A percentile compares a stretch with the other conserved stretches of the same genome.
These are phyloP conservation scores for Aspergillus aculeatus DNA, from an alignment of 2,329 filamentous ascomycete species.

Conservation along the genomic window DNA sequence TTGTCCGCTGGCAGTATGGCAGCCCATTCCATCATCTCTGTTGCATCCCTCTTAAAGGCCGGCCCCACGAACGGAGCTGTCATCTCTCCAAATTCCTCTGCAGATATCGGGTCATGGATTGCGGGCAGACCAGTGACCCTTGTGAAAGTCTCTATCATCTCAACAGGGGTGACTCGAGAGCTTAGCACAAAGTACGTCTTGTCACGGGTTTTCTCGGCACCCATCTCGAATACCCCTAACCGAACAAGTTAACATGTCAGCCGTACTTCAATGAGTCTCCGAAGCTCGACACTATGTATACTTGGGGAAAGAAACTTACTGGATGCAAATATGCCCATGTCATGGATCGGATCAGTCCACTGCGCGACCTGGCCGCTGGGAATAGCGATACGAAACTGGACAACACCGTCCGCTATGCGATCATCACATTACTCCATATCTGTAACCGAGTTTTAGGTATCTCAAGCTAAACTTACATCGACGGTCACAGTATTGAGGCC, in stretches of 20 bases:
- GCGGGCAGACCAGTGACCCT: slow-evolving; percentile 10
- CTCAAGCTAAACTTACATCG: background rate
- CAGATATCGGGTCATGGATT: slow-evolving; percentile 11
- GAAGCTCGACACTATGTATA: background rate
- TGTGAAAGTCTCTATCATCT: slow-evolving; percentile 13
- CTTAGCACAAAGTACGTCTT: slow-evolving; percentile 16
- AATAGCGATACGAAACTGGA: slow-evolving; percentile 17
- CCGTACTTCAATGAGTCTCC: background rate
- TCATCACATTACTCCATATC: background rate
- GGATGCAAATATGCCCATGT: slow-evolving; percentile 20
- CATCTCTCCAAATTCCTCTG: slow-evolving; percentile 15
- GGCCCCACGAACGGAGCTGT: slow-evolving; percentile 8
- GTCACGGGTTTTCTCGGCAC: slow-evolving; percentile 7
- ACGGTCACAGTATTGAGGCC: slow-evolving; percentile 13
- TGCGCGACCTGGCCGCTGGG: slow-evolving; percentile 12
- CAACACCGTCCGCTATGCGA: slow-evolving; percentile 13
- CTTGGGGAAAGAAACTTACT: slow-evolving; percentile 8
- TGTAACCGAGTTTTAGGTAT: background rate
- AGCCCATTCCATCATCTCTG: slow-evolving; percentile 25
- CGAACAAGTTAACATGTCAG: background rate
- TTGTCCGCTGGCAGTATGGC: slow-evolving; percentile 17
- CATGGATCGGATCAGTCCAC: slow-evolving; percentile 20
- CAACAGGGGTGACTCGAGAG: slow-evolving; percentile 7
- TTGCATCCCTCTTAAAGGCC: slow-evolving; percentile 16
- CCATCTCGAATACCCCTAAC: slow-evolving; percentile 13